A percentile compares a stretch with the other conserved stretches of the same genome.
Conservation (phyloP, 495 filamentous ascomycete genomes). For the Mytilinidion resinicola region DNA sequence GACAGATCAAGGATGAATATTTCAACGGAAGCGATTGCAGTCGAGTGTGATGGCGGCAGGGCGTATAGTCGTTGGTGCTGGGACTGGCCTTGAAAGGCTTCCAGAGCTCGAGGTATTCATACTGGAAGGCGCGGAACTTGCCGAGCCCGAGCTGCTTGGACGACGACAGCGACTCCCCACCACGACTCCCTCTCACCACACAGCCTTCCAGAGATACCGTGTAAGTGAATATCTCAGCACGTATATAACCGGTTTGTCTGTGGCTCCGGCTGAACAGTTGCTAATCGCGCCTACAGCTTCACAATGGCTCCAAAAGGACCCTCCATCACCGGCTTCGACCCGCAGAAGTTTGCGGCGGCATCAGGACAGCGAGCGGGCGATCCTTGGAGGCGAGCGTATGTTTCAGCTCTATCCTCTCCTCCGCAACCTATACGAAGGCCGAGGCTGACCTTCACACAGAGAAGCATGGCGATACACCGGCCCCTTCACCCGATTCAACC, state of each 20-base stretch:
- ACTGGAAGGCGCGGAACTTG: background rate
- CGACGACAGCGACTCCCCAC: background rate
- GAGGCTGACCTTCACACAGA: slow-evolving; percentile 41
- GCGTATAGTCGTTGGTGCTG: no score
- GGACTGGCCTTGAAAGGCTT: no score
- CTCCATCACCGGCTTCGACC: slow-evolving; percentile 81
- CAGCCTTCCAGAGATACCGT: background rate
- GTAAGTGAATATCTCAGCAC: slow-evolving; percentile 5
- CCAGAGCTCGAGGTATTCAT: background rate
- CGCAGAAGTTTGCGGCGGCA: slow-evolving; percentile 62
- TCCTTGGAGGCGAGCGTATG: slow-evolving; percentile 78
- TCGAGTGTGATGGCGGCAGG: no score
- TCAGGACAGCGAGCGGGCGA: slow-evolving; percentile 65
- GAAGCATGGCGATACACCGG: slow-evolving; percentile 93
- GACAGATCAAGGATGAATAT: no score
- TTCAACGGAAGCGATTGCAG: no score
- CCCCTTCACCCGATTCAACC: slow-evolving; percentile 78
- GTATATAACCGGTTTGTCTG: background rate
- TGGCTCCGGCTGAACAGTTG: slow-evolving; percentile 7
- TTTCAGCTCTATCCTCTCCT: background rate
- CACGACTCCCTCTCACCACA: background rate
- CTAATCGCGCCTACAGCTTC: slow-evolving; percentile 19
- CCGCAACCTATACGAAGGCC: background rate
- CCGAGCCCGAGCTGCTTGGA: background rate
- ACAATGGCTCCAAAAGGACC: slow-evolving; percentile 46